These are phyloP conservation scores for Eucalyptus shirleyi DNA, from an alignment of 345 rosid genomes.

Conservation along the genomic window DNA sequence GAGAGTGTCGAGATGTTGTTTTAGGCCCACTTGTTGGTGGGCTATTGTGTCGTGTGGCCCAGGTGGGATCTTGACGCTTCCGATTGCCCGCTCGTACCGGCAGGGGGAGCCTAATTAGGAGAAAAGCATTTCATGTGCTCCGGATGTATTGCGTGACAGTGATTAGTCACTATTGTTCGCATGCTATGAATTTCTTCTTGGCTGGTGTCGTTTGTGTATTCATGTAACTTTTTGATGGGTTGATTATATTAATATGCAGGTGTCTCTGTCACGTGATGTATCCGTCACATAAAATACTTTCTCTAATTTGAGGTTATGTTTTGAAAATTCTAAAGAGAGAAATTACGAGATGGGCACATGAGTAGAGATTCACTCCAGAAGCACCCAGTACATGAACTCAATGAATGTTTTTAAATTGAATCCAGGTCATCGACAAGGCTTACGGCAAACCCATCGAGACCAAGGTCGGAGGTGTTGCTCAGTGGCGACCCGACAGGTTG, in stretches of 20 bases:
- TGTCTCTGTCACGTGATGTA: not conserved
- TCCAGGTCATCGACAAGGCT: fast-evolving
- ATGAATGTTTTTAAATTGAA: not conserved
- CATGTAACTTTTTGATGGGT: not conserved
- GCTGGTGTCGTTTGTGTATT: not conserved
- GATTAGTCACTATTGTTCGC: not conserved
- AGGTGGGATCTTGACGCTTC: not conserved
- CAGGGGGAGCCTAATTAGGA: not conserved
- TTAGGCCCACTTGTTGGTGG: not conserved
- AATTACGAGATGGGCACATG: not conserved
- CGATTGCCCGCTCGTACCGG: not conserved
- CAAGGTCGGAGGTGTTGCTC: not conserved
- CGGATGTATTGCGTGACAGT: not conserved
- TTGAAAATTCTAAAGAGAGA: not conserved
- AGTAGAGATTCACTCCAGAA: not conserved
- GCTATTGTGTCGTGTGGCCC: not conserved
- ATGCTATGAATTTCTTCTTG: not conserved
- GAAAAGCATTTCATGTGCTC: not conserved
- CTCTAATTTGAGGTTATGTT: fast-evolving
- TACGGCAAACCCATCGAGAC: fast-evolving
- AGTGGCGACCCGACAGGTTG: not conserved
- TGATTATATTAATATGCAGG: fast-evolving
- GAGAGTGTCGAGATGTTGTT: not conserved
- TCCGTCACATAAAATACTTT: not conserved
- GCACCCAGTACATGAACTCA: not conserved